Base-by-base conservation (phyloP, 441 rosid species). In the Melianthus villosus region DNA sequence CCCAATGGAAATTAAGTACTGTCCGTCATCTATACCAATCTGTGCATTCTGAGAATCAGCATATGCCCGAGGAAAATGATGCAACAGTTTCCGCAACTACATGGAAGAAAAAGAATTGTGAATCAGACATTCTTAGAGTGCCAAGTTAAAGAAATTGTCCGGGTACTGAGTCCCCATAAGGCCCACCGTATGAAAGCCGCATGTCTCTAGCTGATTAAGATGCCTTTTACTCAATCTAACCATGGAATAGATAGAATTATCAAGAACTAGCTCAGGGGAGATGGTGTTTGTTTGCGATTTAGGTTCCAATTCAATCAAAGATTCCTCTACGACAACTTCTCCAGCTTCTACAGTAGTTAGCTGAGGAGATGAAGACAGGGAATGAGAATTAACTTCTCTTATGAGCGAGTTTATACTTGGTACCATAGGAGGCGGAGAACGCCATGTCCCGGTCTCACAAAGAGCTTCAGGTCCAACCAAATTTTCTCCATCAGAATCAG, bases 11-110 rank as follows among this genome's bases (percentile, higher is more conserved):
- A 85, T 82, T 59, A 82, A 64, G 68, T 91, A 76, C 56, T 85
- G 87, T 29, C 96, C 94, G 69, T 82, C 94, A 43, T 69, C 73
- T 36, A 85, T 64, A 52, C 77, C 87, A 64, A 59, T 61, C 22
- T 69, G 85, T 12, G 87, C 83, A 53, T 85, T 91, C 65, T 66
- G 91, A 48, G 79, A 66, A 68, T 85, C 96, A 30, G 77, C 98
- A 65, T 85, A 85, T 56, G 91, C 77, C 54, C 84, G 71, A 53
- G 96, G 98, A 64, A 84, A 91, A 74, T 82, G 94, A 68, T 78
- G 83, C 49, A 78, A 51, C 57, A 85, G 51, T 59, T 85, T 79
- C 58, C 84, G 64, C 40, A 79, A 32, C 94, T 79, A 75, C 65
- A 62, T 38, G 20, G 2, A 49, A 32, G 25, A n/a, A 41, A 42